phyloP scores from a whole-genome alignment of 2,329 filamentous ascomycete genomes.

The Aspergillus melleus region DNA sequence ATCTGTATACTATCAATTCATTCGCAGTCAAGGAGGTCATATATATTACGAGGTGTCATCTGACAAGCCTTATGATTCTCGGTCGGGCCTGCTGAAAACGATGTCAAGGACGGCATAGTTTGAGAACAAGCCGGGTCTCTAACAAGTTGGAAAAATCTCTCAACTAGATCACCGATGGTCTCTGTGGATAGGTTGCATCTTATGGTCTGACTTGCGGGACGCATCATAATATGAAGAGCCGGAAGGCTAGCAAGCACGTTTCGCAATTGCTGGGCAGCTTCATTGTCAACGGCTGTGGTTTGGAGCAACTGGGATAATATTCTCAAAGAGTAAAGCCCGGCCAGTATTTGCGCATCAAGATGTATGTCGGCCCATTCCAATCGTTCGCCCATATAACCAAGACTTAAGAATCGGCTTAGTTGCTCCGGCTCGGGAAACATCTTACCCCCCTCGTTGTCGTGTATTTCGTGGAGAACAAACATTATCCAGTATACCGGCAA shows the following conservation, averaged over 20 bases:
- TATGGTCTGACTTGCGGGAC: conserved; percentile 23
- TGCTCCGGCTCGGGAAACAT: conserved; percentile 17
- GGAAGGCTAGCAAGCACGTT: conserved; percentile 29
- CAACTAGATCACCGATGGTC: conserved; percentile 8
- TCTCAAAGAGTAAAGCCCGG: conserved; percentile 62
- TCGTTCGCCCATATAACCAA: conserved; percentile 31
- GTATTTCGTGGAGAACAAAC: conserved; percentile 36
- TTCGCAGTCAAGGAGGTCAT: neutral
- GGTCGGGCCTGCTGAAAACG: neutral
- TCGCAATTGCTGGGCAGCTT: conserved; percentile 12
- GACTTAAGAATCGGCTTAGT: conserved; percentile 30
- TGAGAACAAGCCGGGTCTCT: neutral
- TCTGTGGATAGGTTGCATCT: conserved; percentile 9
- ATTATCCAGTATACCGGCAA: conserved; percentile 32
- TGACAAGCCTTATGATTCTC: neutral
- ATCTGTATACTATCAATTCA: neutral
- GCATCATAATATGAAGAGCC: conserved; percentile 30
- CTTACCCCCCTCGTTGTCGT: conserved; percentile 13
- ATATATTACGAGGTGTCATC: neutral
- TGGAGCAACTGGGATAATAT: conserved; percentile 56
- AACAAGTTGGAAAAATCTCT: conserved; percentile 2
- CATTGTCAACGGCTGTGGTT: conserved; percentile 28
- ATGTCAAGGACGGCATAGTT: neutral
- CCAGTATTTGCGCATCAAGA: conserved; percentile 61
- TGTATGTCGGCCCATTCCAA: conserved; percentile 62